phyloP scores from a whole-genome alignment of 176 grass and related monocot genomes.

The Phragmites australis region DNA sequence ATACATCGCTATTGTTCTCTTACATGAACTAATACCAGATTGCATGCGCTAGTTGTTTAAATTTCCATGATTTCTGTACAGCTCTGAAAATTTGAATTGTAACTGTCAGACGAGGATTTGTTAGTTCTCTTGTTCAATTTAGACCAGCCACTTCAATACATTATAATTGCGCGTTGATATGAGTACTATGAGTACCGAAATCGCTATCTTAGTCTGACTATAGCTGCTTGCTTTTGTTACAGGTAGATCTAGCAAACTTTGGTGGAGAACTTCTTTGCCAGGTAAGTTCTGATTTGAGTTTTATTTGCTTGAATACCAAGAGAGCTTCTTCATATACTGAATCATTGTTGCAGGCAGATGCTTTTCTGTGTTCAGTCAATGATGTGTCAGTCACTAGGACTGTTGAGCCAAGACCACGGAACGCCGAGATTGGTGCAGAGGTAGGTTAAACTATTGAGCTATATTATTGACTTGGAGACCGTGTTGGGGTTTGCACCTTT shows the following conservation, averaged over 20 bases:
- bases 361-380: conserved; percentile 83
- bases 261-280: conserved; percentile 86
- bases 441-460: conserved; percentile 43
- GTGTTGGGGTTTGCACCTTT: not conserved
- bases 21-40: not conserved
- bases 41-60: not conserved
- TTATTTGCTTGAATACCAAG: conserved; percentile 14
- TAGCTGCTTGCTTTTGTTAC: conserved; percentile 30
- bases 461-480: not conserved
- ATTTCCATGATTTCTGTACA: not conserved
- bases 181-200: not conserved
- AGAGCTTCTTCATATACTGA: conserved; percentile 9
- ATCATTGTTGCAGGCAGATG: conserved; percentile 63
- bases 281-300: conserved; percentile 39
- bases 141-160: not conserved
- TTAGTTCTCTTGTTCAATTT: not conserved
- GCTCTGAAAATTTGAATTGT: not conserved
- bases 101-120: not conserved
- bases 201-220: conserved; percentile 16
- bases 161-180: not conserved
- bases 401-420: conserved; percentile 67
- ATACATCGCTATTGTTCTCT: not conserved
- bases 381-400: conserved; percentile 72
- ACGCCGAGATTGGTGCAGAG: conserved; percentile 86
- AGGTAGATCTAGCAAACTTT: conserved; percentile 88